Evolutionary conservation across 2,329 filamentous ascomycete genomes (phyloP).

Genomic region (Ascochyta fabae): DNA sequence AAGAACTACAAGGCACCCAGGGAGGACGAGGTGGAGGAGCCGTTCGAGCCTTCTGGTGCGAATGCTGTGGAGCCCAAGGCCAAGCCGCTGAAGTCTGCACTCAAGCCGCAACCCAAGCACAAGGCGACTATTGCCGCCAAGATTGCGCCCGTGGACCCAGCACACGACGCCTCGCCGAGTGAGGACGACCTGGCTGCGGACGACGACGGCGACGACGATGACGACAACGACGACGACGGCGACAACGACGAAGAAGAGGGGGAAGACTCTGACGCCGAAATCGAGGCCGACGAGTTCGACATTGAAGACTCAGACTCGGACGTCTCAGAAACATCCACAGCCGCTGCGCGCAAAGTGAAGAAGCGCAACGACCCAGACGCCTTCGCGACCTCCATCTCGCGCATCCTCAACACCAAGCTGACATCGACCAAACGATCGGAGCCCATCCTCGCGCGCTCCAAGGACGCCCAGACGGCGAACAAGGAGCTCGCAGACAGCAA

Average conservation of each 20-base stretch:
- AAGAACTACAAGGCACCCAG: constrained; percentile 58
- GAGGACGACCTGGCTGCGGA: constrained; percentile 26
- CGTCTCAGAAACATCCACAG: constrained; percentile 43
- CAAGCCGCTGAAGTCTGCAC: constrained; percentile 21
- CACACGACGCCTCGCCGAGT: constrained; percentile 37
- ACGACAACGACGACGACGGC: constrained; percentile 23
- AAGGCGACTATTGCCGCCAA: constrained; percentile 34
- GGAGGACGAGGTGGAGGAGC: constrained; percentile 51
- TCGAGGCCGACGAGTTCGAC: constrained; percentile 42
- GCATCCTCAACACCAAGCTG: constrained; percentile 90
- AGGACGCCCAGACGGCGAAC: constrained; percentile 73
- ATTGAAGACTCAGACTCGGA: constrained; percentile 41
- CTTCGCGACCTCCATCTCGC: constrained; percentile 91
- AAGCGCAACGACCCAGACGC: constrained; percentile 92
- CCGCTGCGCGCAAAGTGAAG: constrained; percentile 58
- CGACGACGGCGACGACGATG: constrained; percentile 13
- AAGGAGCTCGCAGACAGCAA: constrained; percentile 75
- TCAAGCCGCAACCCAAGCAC: constrained; percentile 31
- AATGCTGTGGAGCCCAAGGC: constrained; percentile 29
- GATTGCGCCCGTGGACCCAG: constrained; percentile 35
- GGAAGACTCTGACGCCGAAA: constrained; percentile 51
- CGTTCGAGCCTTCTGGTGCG: constrained; percentile 34
- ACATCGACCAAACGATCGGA: constrained; percentile 81
- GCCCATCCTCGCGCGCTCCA: constrained; percentile 87
- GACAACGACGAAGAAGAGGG: constrained; percentile 34